These are phyloP conservation scores for Colletotrichum tamarilloi DNA, from an alignment of 2,329 filamentous ascomycete species.

Conservation along the genomic window DNA sequence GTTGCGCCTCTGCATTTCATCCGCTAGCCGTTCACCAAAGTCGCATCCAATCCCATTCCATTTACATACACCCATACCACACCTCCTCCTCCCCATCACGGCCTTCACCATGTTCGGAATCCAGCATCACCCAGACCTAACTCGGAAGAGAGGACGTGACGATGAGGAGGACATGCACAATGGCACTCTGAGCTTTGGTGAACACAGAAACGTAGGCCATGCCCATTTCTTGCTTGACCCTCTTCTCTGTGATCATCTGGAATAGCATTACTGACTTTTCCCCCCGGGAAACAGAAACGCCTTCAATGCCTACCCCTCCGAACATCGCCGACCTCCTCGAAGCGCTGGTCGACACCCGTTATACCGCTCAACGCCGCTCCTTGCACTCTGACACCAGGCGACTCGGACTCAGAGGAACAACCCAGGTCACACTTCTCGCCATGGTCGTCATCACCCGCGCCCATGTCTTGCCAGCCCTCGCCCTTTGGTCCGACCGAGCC, in stretches of 20 bases:
- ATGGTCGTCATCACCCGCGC: conserved; percentile 43
- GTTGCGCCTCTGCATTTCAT: neutral
- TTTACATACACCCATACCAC: neutral
- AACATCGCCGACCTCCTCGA: conserved; percentile 54
- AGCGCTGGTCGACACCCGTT: conserved; percentile 35
- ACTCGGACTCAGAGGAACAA: conserved; percentile 53
- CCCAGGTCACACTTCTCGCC: conserved; percentile 45
- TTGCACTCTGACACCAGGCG: conserved; percentile 50
- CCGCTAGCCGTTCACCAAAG: neutral
- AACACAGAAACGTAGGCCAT: conserved; percentile 60
- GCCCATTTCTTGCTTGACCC: neutral
- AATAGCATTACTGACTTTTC: neutral
- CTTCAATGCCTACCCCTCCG: conserved; percentile 64
- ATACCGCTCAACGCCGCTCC: conserved; percentile 32
- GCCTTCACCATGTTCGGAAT: conserved; percentile 21
- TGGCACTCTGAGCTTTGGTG: conserved; percentile 55
- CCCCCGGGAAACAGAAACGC: conserved; percentile 58
- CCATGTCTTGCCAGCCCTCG: conserved; percentile 40
- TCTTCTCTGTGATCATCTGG: neutral
- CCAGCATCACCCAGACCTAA: conserved; percentile 12
- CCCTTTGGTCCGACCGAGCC: conserved; percentile 28
- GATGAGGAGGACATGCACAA: conserved; percentile 56
- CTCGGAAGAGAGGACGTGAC: conserved; percentile 42
- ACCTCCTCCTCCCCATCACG: neutral
- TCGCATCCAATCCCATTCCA: neutral